phyloP scores from a whole-genome alignment of 2,329 filamentous ascomycete genomes.

The Daldinia sp. region DNA sequence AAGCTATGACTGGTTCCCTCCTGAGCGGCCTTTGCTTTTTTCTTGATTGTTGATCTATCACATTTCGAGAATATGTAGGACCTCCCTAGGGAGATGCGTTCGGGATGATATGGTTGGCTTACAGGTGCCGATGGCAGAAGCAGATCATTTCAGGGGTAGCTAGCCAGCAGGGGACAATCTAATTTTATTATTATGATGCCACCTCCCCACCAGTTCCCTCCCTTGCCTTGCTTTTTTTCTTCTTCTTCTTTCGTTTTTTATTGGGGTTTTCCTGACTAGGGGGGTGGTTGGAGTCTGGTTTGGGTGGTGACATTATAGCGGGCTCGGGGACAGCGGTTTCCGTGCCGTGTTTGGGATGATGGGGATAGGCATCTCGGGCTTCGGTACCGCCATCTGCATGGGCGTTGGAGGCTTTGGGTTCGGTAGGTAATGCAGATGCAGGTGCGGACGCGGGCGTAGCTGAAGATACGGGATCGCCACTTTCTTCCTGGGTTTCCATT shows the following conservation, averaged over 20 bases:
- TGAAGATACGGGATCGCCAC: neutral
- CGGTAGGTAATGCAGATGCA: too few relatives aligned
- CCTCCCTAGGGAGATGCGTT: neutral
- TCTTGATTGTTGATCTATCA: neutral
- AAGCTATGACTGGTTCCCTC: slow-evolving; percentile 5
- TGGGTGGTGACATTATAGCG: neutral
- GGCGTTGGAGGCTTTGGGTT: neutral
- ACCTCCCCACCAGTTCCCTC: slow-evolving; percentile 9
- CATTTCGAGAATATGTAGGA: neutral
- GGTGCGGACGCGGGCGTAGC: neutral
- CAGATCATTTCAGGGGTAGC: neutral
- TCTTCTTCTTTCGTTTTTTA: slow-evolving; percentile 46
- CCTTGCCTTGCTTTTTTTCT: slow-evolving; percentile 39
- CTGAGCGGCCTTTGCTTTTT: slow-evolving; percentile 14
- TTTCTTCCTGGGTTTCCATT: slow-evolving; percentile 10
- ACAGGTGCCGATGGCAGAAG: neutral
- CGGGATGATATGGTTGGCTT: neutral
- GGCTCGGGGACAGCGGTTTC: slow-evolving; percentile 3
- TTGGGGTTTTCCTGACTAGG: slow-evolving; percentile 22
- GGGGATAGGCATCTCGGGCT: neutral
- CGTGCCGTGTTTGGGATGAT: neutral
- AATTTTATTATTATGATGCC: neutral
- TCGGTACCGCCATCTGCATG: neutral
- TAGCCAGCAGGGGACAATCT: neutral
- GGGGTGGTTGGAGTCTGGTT: neutral